These are phyloP conservation scores for Psilocybe subaeruginosa DNA, from an alignment of 768 basidiomycete species.

Conservation along the genomic window DNA sequence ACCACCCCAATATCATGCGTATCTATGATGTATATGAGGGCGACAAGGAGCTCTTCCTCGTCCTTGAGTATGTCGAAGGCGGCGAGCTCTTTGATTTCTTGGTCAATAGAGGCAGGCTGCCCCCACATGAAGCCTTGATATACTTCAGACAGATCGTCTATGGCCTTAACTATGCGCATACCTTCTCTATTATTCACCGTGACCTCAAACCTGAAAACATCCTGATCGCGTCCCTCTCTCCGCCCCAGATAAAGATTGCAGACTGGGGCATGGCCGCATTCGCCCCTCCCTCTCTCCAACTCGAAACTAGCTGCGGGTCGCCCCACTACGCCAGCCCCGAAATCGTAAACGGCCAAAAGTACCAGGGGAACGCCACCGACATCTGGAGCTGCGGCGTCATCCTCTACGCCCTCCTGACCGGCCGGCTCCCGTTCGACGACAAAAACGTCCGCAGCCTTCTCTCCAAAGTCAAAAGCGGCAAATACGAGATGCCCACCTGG, in stretches of 20 bases:
- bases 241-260: slow-evolving; percentile 90
- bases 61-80: slow-evolving; percentile 94
- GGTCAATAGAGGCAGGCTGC: slow-evolving; percentile 84
- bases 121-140: slow-evolving; percentile 78
- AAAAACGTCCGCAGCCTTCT: slow-evolving; percentile 79
- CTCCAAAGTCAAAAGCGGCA: slow-evolving; percentile 84
- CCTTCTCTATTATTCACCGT: slow-evolving; percentile 96
- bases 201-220: slow-evolving; percentile 99
- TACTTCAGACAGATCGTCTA: slow-evolving; percentile 97
- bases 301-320: slow-evolving; percentile 95
- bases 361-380: slow-evolving; percentile 88
- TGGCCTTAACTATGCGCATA: slow-evolving; percentile 95
- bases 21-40: slow-evolving; percentile 97
- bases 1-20: slow-evolving; percentile 95
- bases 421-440: slow-evolving; percentile 93
- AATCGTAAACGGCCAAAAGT: slow-evolving; percentile 90
- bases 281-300: slow-evolving; percentile 79
- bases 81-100: slow-evolving; percentile 98
- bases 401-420: slow-evolving; percentile 87
- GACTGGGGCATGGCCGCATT: slow-evolving; percentile 99
- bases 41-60: slow-evolving; percentile 86
- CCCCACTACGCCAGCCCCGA: slow-evolving; percentile 98
- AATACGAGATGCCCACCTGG: slow-evolving; percentile 80
- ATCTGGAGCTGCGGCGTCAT: slow-evolving; percentile 98
- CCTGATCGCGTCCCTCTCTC: slow-evolving; percentile 80